Conservation (phyloP, 2,329 filamentous ascomycete genomes). For the Didymella exigua region DNA sequence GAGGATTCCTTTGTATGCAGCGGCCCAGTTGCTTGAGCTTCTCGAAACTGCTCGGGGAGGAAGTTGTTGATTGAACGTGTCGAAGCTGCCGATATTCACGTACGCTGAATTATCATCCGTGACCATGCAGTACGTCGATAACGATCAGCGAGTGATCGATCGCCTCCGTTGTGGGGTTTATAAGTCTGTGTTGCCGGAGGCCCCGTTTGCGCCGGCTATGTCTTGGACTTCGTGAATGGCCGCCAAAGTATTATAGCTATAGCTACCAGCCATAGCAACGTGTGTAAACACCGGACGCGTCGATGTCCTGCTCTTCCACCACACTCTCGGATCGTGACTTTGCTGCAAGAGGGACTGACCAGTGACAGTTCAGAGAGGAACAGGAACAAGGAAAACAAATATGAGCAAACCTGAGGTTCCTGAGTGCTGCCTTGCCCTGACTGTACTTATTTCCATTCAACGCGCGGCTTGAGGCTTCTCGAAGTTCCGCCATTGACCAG, state of each 20-base stretch:
- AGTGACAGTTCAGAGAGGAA: neutral
- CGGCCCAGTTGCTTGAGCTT: conserved; percentile 24
- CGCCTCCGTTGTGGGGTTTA: neutral
- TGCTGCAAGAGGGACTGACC: neutral
- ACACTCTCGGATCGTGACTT: neutral
- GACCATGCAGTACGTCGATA: neutral
- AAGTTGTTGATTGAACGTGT: conserved; percentile 20
- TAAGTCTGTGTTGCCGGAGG: neutral
- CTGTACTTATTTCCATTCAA: neutral
- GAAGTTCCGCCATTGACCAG: neutral
- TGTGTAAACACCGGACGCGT: neutral
- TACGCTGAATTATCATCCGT: conserved; percentile 6
- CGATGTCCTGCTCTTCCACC: neutral
- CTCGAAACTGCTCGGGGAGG: conserved; percentile 19
- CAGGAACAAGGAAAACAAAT: neutral
- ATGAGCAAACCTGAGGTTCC: neutral
- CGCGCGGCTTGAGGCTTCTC: neutral
- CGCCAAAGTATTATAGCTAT: conserved; percentile 24
- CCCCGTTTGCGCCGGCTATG: conserved; percentile 8
- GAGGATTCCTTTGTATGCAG: conserved; percentile 27
- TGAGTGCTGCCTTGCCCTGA: neutral
- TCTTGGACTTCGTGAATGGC: conserved; percentile 21
- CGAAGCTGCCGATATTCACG: conserved; percentile 25
- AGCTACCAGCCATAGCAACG: conserved; percentile 11
- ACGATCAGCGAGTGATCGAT: conserved; percentile 5